Conservation (phyloP, 2,329 filamentous ascomycete genomes). For the Ustilaginoidea virens region DNA sequence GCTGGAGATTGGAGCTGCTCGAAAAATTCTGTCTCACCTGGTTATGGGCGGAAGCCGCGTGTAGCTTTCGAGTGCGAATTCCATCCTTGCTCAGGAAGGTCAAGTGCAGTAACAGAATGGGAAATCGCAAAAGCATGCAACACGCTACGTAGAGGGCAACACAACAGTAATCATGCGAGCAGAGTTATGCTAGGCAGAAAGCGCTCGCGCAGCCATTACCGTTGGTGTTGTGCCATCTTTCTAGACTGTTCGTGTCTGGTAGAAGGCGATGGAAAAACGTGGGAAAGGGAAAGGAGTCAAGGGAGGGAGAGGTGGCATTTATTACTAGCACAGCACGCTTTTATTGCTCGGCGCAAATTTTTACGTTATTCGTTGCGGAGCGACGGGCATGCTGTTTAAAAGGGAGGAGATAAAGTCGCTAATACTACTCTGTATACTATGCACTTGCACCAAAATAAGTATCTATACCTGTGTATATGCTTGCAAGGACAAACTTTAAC, state of each 20-base stretch:
- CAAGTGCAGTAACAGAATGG: constrained; percentile 1
- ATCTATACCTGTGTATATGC: too few relatives aligned
- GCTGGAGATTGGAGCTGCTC: too few relatives aligned
- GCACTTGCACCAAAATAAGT: too few relatives aligned
- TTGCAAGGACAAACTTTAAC: too few relatives aligned
- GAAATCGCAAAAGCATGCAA: background rate
- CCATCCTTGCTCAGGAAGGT: constrained; percentile 17
- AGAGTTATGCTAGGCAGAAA: constrained; percentile 8
- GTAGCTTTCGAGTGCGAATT: constrained; percentile 17
- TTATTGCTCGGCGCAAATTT: constrained; percentile 5
- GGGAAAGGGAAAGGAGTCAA: too few relatives aligned
- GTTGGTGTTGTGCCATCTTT: constrained; percentile 19
- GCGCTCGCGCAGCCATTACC: constrained; percentile 13
- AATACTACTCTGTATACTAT: too few relatives aligned
- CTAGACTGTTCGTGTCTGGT: constrained; percentile 10
- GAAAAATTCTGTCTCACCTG: constrained; percentile 21
- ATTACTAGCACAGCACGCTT: too few relatives aligned
- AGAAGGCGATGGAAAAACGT: background rate
- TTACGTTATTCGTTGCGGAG: background rate
- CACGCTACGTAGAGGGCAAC: constrained; percentile 1
- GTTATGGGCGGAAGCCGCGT: constrained; percentile 25
- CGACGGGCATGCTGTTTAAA: too few relatives aligned
- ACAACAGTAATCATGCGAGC: constrained; percentile 13
- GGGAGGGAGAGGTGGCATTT: too few relatives aligned
- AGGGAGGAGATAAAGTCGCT: too few relatives aligned